phyloP scores from a whole-genome alignment of 1,284 basidiomycete species.

The Ceratobasidium sp. region DNA sequence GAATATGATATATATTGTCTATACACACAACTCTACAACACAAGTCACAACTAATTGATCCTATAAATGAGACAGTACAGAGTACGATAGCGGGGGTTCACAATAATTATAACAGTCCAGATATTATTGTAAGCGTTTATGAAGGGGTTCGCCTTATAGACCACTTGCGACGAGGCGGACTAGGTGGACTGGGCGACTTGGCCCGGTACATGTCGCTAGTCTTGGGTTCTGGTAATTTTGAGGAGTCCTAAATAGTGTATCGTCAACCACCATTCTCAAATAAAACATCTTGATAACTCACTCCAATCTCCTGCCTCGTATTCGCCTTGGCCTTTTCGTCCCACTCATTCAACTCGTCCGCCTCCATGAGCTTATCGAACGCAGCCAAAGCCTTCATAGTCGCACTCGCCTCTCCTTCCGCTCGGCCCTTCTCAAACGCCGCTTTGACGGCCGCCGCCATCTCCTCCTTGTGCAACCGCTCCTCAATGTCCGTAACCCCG shows the following conservation, averaged over 20 bases:
- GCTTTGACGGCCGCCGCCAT: slow-evolving; percentile 54
- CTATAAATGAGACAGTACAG: background rate
- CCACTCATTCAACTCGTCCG: slow-evolving; percentile 25
- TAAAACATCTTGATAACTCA: background rate
- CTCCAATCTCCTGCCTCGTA: slow-evolving; percentile 25
- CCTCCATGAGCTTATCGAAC: slow-evolving; percentile 34
- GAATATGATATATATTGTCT: no score
- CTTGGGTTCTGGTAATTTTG: background rate
- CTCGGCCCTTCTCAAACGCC: slow-evolving; percentile 64
- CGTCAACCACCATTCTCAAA: background rate
- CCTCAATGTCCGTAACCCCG: background rate
- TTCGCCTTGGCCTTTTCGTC: slow-evolving; percentile 21
- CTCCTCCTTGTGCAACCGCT: slow-evolving; percentile 21
- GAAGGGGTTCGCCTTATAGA: slow-evolving; percentile 8
- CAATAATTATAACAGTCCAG: background rate
- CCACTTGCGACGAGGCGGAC: slow-evolving; percentile 19
- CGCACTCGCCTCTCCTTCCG: slow-evolving; percentile 54
- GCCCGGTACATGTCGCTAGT: slow-evolving; percentile 8
- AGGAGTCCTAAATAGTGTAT: background rate
- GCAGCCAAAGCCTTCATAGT: slow-evolving; percentile 15
- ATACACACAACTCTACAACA: background rate
- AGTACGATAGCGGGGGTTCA: background rate
- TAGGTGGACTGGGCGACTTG: slow-evolving; percentile 19
- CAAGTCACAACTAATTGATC: background rate
- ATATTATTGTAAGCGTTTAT: background rate